Base-by-base conservation (phyloP, 2,329 filamentous ascomycete species). In the Pseudogymnoascus sp. region DNA sequence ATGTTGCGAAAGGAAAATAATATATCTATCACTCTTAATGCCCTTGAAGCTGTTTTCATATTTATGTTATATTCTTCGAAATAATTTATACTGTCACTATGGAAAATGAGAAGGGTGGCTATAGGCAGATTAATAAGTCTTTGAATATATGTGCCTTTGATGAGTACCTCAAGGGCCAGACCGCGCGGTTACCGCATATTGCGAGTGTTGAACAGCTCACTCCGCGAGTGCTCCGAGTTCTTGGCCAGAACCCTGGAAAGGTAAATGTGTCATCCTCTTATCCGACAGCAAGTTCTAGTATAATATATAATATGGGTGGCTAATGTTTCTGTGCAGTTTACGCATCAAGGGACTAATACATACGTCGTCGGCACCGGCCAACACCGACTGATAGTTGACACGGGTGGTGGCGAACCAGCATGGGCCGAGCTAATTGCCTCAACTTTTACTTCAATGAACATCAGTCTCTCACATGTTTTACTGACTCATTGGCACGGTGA, bases 401-500 rank as follows among this genome's bases (percentile, higher is more conserved):
- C 93, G 0, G 95, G 90, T 61, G 88, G 50, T 6, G 50, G 50
- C 1, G 26, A 33, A 7, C 50, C 50, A 19, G 26, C 29, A 89
- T 61, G 87, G 96, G 74, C 19, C 88, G 93, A 72, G 80, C 84
- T n/a, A 86, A 87, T 21, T 82, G 79, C 0, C 77, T 96, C 26
- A 79, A 33, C 50, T 1, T 33, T 56, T 33, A 33, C 10, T 13
- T 56, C 50, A 33, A 78, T 96, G 24, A 80, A 85, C n/a, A 78
- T 80, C 14, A 85, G 86, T 0, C 79, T 97, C 6, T 56, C 50
- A 6, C 11, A 33, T 56, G 50, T 56, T 31, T 29, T 56, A 14
- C 78, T 97, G 56, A 93, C 92, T 0, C 93, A 97, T 74, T 96
- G 92, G 91, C 93, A 97, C 72, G 82, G 78, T 37, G 93, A 97